phyloP scores from a whole-genome alignment of 805 yeast species.

The Candida railenensis region DNA sequence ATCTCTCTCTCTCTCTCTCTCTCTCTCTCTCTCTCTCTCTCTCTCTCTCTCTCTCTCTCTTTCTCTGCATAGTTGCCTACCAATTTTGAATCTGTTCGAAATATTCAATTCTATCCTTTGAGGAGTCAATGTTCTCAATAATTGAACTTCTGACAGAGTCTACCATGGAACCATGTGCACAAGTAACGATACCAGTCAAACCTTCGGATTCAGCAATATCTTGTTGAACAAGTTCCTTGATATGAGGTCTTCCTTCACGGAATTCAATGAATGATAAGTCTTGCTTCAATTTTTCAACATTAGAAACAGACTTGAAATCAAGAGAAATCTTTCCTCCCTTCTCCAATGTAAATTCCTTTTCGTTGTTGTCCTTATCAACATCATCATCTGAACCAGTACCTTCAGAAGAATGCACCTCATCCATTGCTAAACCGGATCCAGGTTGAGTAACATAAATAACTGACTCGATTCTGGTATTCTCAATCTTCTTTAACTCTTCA shows the following conservation, averaged over 20 bases:
- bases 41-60: too few relatives aligned
- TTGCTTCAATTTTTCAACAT: constrained; percentile 12
- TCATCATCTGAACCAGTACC: constrained; percentile 1
- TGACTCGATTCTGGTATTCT: constrained; percentile 27
- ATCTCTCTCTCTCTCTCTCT: not conserved
- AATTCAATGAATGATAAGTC: constrained; percentile 38
- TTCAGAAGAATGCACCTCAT: not conserved
- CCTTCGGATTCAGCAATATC: constrained; percentile 39
- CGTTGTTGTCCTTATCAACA: constrained; percentile 5
- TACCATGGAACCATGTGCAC: constrained; percentile 48
- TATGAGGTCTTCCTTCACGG: constrained; percentile 44
- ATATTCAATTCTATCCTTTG: constrained; percentile 32
- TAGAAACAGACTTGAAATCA: not conserved
- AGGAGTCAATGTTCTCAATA: constrained; percentile 22
- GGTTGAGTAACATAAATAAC: constrained; percentile 37
- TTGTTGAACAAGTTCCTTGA: constrained; percentile 27
- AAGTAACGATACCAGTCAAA: constrained; percentile 45
- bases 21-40: constrained; percentile 1
- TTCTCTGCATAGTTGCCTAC: too few relatives aligned
- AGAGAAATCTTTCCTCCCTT: not conserved
- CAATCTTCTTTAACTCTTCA: constrained; percentile 24
- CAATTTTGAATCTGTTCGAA: constrained; percentile 36
- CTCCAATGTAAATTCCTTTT: not conserved
- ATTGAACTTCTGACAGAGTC: constrained; percentile 30
- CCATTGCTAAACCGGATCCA: constrained; percentile 3